Percentiles rank a stretch among this genome's conserved stretches.
Conservation (phyloP, 108 stramenopile genomes). For the Cylindrotheca closterium region DNA sequence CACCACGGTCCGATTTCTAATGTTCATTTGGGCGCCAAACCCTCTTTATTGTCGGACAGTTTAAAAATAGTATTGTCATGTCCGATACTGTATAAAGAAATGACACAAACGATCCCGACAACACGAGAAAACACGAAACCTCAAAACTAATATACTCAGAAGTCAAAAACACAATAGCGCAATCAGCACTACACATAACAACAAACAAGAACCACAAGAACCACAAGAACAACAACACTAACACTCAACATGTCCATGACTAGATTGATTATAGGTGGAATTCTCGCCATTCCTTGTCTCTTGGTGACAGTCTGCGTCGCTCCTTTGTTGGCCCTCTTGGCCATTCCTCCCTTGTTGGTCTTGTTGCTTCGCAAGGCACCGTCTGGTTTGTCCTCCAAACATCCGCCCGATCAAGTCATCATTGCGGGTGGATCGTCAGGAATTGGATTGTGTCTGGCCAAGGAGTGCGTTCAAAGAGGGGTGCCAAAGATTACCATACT, state of each 20-base stretch:
- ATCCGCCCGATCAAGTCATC: constrained; percentile 52
- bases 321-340: constrained; percentile 47
- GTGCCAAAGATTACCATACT: constrained; percentile 65
- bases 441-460: constrained; percentile 80
- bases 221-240: neutral
- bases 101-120: too few relatives aligned
- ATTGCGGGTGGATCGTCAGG: constrained; percentile 86
- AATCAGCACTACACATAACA: too few relatives aligned
- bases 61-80: too few relatives aligned
- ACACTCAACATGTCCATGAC: constrained; percentile 24
- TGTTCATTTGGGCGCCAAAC: too few relatives aligned
- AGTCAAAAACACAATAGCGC: too few relatives aligned
- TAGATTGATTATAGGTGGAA: constrained; percentile 39
- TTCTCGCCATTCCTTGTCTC: constrained; percentile 58
- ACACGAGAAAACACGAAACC: too few relatives aligned
- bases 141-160: too few relatives aligned
- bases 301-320: constrained; percentile 39
- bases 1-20: too few relatives aligned
- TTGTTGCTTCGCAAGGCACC: constrained; percentile 34
- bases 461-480: constrained; percentile 54
- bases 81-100: too few relatives aligned
- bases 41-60: too few relatives aligned
- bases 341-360: constrained; percentile 54
- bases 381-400: neutral
- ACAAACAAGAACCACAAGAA: neutral